Conservation (phyloP, 129 eudicot species). For the Mikania micrantha region DNA sequence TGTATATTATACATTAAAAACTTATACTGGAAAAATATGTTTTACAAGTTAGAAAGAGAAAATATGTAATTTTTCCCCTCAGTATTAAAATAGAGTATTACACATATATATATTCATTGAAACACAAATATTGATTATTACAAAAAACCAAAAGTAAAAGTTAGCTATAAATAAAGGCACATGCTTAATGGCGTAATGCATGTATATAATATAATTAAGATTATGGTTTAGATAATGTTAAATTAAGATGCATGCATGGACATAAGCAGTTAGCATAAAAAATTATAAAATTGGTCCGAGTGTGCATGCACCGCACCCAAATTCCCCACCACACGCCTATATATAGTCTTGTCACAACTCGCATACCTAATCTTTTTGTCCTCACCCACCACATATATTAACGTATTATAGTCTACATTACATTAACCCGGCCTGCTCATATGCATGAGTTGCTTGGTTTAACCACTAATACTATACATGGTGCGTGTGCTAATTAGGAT, state of each 20-base stretch:
- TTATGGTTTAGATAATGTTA: constrained; percentile 5
- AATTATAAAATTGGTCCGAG: constrained; percentile 17
- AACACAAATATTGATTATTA: too few species aligned
- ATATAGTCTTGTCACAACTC: constrained; percentile 14
- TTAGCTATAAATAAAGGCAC: not conserved
- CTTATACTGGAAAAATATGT: too few species aligned
- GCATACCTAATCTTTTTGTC: constrained; percentile 22
- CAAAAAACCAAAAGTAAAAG: not conserved
- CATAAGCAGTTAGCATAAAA: not conserved
- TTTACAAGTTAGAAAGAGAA: too few species aligned
- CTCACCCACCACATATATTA: constrained; percentile 13
- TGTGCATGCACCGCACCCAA: constrained; percentile 33
- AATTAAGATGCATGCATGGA: constrained; percentile 9
- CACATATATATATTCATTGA: too few species aligned
- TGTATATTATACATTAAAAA: too few species aligned
- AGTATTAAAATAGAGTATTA: too few species aligned
- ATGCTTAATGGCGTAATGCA: not conserved
- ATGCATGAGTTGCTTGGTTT: not conserved
- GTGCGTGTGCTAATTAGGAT: too few species aligned
- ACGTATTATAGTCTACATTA: too few species aligned
- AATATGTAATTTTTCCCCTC: too few species aligned
- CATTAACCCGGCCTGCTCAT: not conserved
- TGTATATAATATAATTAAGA: constrained; percentile 1
- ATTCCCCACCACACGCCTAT: constrained; percentile 17
- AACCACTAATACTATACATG: too few species aligned